Base-by-base conservation (phyloP, 1,139 yeast genomes). In the Casaregolazyma suthepensis region DNA sequence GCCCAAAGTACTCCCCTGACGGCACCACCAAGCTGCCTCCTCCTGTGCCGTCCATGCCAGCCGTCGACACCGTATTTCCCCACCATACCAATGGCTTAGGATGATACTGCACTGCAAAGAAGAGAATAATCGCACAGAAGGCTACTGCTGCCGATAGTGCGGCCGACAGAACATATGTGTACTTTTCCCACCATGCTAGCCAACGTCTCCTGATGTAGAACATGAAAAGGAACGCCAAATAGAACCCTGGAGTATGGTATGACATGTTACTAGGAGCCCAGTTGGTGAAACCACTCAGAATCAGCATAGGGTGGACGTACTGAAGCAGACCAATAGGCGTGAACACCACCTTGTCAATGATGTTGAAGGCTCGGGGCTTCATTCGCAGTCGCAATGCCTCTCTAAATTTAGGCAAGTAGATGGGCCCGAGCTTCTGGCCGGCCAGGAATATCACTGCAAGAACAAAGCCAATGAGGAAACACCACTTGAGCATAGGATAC, bases 141-240 rank as follows among this genome's bases (percentile, higher is more conserved):
- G 70, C 70, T 9, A 61, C 57, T 13, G 86, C 87, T 2, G 84
- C 81, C 23, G 80, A 78, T n/a, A 82, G 69, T 1, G 80, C 85
- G 57, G 82, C 77, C 40, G 62, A 59, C 78, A 74, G 67, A 5
- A 83, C 76, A 63, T 83, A 83, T 60, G 80, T 81, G 56, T 73
- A 74, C 60, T 75, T 74, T 37, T 71, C 71, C 70, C 77, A 75
- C 75, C 71, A 76, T 5, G 74, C 66, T 6, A 74, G 62, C 61
- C 76, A 79, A 56, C 78, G 73, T 59, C 68, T 75, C 57, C 76
- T 79, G 57, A 82, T 69, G 62, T 73, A 69, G 63, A 74, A 74
- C 81, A 80, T 81, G 68, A 82, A 82, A 35, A 72, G 59, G 57
- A 70, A 75, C 13, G 81, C 73, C 35, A 78, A 63, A 60, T 79